Evolutionary conservation across 805 yeast genomes (phyloP).

Genomic region (Kurtzmaniella fragi): DNA sequence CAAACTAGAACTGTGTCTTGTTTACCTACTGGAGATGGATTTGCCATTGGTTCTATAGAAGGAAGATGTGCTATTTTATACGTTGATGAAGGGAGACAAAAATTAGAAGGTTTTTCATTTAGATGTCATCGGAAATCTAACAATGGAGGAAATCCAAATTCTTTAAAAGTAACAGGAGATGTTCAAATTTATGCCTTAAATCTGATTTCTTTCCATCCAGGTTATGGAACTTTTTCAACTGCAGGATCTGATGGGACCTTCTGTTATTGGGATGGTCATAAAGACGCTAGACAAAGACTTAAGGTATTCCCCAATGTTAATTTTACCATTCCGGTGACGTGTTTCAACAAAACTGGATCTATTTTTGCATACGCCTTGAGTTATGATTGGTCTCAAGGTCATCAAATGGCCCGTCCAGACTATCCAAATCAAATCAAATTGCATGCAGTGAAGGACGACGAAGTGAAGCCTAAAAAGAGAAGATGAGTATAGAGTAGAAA

Average conservation of each 20-base stretch:
- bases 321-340: conserved; percentile 67
- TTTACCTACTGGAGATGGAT: conserved; percentile 89
- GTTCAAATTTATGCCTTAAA: conserved; percentile 74
- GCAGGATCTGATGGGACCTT: conserved; percentile 94
- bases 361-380: conserved; percentile 88
- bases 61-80: conserved; percentile 95
- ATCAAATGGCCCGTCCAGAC: conserved; percentile 68
- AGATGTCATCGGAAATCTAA: conserved; percentile 85
- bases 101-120: conserved; percentile 76
- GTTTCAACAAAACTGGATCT: conserved; percentile 78
- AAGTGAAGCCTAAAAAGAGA: conserved; percentile 60
- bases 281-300: conserved; percentile 82
- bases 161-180: conserved; percentile 37
- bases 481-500: neutral
- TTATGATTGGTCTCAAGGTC: conserved; percentile 96
- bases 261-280: conserved; percentile 79
- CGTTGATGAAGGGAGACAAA: conserved; percentile 76
- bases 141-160: conserved; percentile 17
- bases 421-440: conserved; percentile 72
- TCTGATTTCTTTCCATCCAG: conserved; percentile 80
- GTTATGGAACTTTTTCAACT: conserved; percentile 85
- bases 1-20: conserved; percentile 83
- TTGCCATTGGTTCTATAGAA: conserved; percentile 88
- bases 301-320: conserved; percentile 69
- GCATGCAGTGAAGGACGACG: conserved; percentile 83